Percentiles rank a stretch among this genome's conserved stretches.
These are phyloP conservation scores for Microsporum canis DNA, from an alignment of 2,329 filamentous ascomycete species.

Conservation along the genomic window DNA sequence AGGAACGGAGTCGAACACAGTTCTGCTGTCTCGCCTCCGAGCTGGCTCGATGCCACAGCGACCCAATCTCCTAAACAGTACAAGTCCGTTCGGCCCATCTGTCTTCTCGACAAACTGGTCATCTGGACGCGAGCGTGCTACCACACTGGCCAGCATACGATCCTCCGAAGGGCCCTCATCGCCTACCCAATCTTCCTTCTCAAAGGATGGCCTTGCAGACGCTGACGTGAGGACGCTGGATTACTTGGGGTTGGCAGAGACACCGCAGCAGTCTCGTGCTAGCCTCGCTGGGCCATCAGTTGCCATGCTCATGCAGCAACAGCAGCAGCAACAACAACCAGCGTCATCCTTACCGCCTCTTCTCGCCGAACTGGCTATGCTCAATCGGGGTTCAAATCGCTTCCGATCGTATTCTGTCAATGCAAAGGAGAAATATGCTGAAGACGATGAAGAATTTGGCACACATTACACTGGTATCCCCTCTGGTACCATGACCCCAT, in stretches of 20 bases:
- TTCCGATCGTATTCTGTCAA: conserved; percentile 98
- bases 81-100: conserved; percentile 70
- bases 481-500: conserved; percentile 50
- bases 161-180: conserved; percentile 81
- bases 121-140: conserved; percentile 66
- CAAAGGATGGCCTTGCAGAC: conserved; percentile 71
- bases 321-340: conserved; percentile 36
- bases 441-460: conserved; percentile 70
- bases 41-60: conserved; percentile 92
- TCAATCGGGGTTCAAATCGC: conserved; percentile 67
- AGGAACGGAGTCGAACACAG: conserved; percentile 50
- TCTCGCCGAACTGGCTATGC: conserved; percentile 61
- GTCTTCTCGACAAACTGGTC: conserved; percentile 84
- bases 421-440: conserved; percentile 92
- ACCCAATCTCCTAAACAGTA: conserved; percentile 51
- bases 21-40: conserved; percentile 70
- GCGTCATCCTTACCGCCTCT: conserved; percentile 48
- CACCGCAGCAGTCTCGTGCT: conserved; percentile 67
- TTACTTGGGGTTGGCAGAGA: conserved; percentile 89
- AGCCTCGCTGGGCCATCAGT: conserved; percentile 54
- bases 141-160: conserved; percentile 78
- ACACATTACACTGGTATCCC: conserved; percentile 45
- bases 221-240: conserved; percentile 88
- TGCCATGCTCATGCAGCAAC: conserved; percentile 41
- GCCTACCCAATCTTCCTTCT: conserved; percentile 75